A percentile compares a stretch with the other conserved stretches of the same genome.
These are phyloP conservation scores for Dendrocalamus sinicus DNA, from an alignment of 176 grass and related monocot genomes.

Conservation along the genomic window DNA sequence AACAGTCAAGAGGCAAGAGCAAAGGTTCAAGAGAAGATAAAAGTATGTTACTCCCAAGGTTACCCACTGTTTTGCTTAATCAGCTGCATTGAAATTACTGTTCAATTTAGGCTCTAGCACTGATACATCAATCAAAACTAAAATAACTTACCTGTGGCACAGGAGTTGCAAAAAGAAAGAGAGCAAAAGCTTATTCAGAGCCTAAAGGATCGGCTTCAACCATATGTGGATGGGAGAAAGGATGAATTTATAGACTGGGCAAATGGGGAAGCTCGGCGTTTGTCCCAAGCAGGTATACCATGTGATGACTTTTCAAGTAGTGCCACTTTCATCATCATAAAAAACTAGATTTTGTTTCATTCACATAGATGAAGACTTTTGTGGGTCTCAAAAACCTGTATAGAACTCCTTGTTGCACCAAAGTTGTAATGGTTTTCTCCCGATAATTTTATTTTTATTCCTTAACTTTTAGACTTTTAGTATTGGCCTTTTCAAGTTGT, in stretches of 20 bases:
- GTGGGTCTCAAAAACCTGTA: not conserved
- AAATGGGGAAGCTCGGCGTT: constrained; percentile 70
- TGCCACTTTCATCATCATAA: not conserved
- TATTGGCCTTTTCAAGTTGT: constrained; percentile 33
- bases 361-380: not conserved
- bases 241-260: constrained; percentile 81
- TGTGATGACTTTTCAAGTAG: not conserved
- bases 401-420: not conserved
- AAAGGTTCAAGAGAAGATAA: constrained; percentile 91
- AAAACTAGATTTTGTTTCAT: constrained; percentile 9
- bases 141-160: constrained; percentile 36
- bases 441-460: not conserved
- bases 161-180: constrained; percentile 90
- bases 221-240: constrained; percentile 75
- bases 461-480: not conserved
- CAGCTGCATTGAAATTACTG: not conserved
- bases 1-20: constrained; percentile 60
- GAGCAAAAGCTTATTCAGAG: constrained; percentile 74
- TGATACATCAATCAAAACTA: constrained; percentile 20
- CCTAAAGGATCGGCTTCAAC: constrained; percentile 81
- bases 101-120: constrained; percentile 6
- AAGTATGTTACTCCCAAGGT: constrained; percentile 50
- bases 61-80: constrained; percentile 22
- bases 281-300: constrained; percentile 81
- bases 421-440: not conserved